A percentile compares a stretch with the other conserved stretches of the same genome.
Evolutionary conservation across 108 stramenopile genomes (phyloP).

Genomic region (Aurantiochytrium sp.): DNA sequence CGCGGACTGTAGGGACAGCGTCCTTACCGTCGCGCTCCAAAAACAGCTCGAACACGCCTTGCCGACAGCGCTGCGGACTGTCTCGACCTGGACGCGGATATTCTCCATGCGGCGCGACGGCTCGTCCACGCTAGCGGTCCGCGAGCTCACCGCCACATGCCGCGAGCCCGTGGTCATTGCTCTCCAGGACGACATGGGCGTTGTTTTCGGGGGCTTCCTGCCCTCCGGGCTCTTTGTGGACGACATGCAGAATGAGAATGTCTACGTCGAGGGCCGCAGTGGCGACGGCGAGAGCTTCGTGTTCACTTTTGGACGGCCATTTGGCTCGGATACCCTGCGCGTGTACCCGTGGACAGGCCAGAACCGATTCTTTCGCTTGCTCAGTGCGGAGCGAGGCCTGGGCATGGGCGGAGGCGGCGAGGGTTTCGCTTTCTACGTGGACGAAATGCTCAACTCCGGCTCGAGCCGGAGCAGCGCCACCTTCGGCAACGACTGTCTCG

Average conservation of each 20-base stretch:
- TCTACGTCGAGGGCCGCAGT: background rate
- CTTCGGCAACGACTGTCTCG: background rate
- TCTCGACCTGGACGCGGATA: background rate
- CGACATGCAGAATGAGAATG: background rate
- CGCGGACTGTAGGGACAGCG: background rate
- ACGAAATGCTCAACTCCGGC: background rate
- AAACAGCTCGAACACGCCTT: background rate
- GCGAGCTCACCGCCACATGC: background rate
- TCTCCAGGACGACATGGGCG: background rate
- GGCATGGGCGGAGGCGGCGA: background rate
- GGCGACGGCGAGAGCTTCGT: slow-evolving; percentile 22
- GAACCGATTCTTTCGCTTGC: background rate
- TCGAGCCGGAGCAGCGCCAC: background rate
- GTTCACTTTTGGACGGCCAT: background rate
- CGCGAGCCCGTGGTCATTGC: background rate
- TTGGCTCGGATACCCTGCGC: background rate
- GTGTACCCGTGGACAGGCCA: background rate
- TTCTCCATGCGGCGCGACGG: slow-evolving; percentile 22
- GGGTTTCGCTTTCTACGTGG: slow-evolving; percentile 1
- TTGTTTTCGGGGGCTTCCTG: background rate
- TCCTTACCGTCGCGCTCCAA: background rate
- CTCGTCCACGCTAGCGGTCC: background rate
- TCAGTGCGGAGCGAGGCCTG: background rate
- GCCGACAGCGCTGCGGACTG: background rate
- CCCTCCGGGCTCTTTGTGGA: background rate